These are phyloP conservation scores for Athelia sp. DNA, from an alignment of 1,284 basidiomycete genomes.

Conservation along the genomic window DNA sequence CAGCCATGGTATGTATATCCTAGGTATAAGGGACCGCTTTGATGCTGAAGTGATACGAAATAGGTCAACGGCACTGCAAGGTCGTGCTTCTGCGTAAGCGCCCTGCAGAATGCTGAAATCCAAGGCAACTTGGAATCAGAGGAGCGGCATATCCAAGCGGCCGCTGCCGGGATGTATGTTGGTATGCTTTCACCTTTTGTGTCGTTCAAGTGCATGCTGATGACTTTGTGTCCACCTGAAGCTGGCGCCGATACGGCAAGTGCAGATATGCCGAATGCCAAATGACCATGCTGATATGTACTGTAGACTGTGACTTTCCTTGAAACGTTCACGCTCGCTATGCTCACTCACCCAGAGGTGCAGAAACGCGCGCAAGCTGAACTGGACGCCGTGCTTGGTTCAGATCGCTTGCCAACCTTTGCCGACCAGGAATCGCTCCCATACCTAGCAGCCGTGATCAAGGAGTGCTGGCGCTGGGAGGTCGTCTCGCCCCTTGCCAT, in stretches of 20 bases:
- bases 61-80: background rate
- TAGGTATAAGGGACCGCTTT: background rate
- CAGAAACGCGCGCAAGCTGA: constrained; percentile 16
- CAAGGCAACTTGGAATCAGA: background rate
- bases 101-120: constrained; percentile 1
- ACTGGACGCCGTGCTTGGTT: constrained; percentile 15
- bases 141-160: constrained; percentile 14
- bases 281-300: no score
- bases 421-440: constrained; percentile 13
- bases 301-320: constrained; percentile 34
- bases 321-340: constrained; percentile 27
- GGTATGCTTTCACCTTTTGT: background rate
- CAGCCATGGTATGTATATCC: background rate
- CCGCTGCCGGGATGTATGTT: constrained; percentile 16
- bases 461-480: constrained; percentile 24
- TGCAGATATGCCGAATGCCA: no score
- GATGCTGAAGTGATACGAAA: background rate
- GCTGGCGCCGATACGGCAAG: constrained; percentile 19
- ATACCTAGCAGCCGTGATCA: constrained; percentile 14
- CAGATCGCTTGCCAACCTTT: constrained; percentile 13
- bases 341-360: constrained; percentile 15
- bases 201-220: background rate
- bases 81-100: no score
- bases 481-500: background rate
- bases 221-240: constrained; percentile 12